Base-by-base conservation (phyloP, 495 filamentous ascomycete genomes). In the Halenospora varia region DNA sequence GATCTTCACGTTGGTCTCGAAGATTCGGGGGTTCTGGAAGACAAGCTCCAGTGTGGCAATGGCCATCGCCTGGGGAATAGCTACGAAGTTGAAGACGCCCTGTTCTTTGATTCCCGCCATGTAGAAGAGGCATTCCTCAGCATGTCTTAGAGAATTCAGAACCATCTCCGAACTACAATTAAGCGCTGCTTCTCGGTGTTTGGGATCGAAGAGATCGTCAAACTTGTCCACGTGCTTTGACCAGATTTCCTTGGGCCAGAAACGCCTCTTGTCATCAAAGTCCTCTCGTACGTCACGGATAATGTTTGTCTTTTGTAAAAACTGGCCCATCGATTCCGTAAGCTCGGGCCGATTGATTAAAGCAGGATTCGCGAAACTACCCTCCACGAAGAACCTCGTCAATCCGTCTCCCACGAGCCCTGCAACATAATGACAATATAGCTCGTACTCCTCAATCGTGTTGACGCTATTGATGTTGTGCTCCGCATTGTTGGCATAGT, bases 31-130 rank as follows among this genome's bases (percentile, higher is more conserved):
- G 68, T 98, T 98, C 65, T 89, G 86, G 82, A 97, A 98, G 65
- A 94, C 88, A 25, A 94, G 77, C 55, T 96, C 86, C 41, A 97
- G 71, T 1, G 93, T 97, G 1, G 94, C 93, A 71, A 98, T 97
- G 25, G 95, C 94, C 94, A 98, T 98, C 58, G 86, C 76, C 72
- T 98, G 94, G n/a, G 94, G 94, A 63, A 98, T 98, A 46, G 95
- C 93, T 45, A 90, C 90, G 70, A 98, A 98, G 78, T 98, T 97
- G 87, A 98, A 98, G 17, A 96, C 91, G 70, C 89, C 93, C 75
- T 97, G 94, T 70, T 98, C 94, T 57, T 88, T 89, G 45, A 97
- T 80, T 17, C 92, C 95, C 19, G 95, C 95, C 74, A 98, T 88
- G 77, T 98, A 98, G 76, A 92, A 97, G 9, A 98, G 75, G 72